A percentile compares a stretch with the other conserved stretches of the same genome.
phyloP scores from a whole-genome alignment of 2,329 filamentous ascomycete genomes.

The Trichoderma semiorbis region DNA sequence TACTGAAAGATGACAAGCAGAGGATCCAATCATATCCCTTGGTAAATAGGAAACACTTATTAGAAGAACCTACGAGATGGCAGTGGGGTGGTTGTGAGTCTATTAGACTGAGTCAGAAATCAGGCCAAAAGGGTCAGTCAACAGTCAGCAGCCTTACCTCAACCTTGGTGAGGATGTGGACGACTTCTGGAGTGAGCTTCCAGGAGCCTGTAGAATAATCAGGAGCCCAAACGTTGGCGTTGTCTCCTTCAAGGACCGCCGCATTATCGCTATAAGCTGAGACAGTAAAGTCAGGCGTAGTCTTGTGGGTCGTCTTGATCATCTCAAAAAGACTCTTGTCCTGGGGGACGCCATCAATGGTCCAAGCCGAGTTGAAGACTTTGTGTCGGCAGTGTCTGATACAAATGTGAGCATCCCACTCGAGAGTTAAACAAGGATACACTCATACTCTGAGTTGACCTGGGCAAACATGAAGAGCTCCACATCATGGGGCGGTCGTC shows the following conservation, averaged over 20 bases:
- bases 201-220: conserved; percentile 83
- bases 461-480: conserved; percentile 99
- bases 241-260: conserved; percentile 62
- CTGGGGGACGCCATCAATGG: conserved; percentile 81
- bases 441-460: conserved; percentile 77
- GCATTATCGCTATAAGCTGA: conserved; percentile 98
- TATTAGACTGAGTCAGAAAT: not conserved
- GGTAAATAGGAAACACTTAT: not conserved
- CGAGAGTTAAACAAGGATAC: conserved; percentile 6
- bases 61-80: conserved; percentile 61
- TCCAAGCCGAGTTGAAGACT: conserved; percentile 96
- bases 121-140: not conserved
- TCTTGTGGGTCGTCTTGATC: conserved; percentile 93
- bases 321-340: conserved; percentile 83
- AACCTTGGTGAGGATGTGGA: conserved; percentile 89
- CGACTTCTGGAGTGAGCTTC: conserved; percentile 79
- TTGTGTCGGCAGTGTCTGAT: conserved; percentile 68
- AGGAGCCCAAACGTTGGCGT: conserved; percentile 70
- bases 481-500: conserved; percentile 74
- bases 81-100: conserved; percentile 96
- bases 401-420: conserved; percentile 7
- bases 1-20: not conserved
- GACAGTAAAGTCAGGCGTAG: conserved; percentile 75
- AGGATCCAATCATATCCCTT: not conserved
- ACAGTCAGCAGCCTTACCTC: conserved; percentile 44